Percentiles rank a stretch among this genome's conserved stretches.
Conservation (phyloP, 805 yeast species). For the Wickerhamiella sergipiensis region DNA sequence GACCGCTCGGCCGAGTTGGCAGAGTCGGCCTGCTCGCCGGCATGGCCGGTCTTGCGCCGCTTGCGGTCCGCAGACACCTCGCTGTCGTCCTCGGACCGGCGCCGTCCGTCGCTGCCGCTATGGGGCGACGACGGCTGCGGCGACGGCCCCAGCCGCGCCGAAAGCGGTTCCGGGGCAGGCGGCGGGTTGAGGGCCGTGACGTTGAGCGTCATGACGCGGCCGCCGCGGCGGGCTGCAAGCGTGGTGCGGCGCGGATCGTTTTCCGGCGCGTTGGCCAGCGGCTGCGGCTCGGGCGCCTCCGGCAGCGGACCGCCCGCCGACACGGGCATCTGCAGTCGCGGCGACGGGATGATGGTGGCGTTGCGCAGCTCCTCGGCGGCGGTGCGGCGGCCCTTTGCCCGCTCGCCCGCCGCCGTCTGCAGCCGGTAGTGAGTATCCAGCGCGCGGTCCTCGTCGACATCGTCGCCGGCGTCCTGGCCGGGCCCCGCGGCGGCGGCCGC, state of each 20-base stretch:
- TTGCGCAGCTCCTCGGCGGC: not conserved
- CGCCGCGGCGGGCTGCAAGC: slow-evolving; percentile 8
- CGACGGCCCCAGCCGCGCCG: not conserved
- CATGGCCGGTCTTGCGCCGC: not conserved
- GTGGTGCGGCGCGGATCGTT: not conserved
- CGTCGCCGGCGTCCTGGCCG: not conserved
- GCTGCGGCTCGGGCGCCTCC: not conserved
- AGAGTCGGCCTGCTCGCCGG: too few relatives aligned
- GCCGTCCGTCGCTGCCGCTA: not conserved
- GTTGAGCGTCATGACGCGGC: slow-evolving; percentile 6
- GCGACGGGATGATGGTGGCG: not conserved
- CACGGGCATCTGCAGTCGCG: not conserved
- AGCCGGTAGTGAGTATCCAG: not conserved
- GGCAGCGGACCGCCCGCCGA: not conserved
- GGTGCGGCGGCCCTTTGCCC: not conserved
- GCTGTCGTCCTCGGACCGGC: not conserved
- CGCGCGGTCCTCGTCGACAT: not conserved
- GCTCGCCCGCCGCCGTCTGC: not conserved
- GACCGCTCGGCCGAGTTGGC: too few relatives aligned
- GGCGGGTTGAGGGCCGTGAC: slow-evolving; percentile 4
- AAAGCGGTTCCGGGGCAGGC: not conserved
- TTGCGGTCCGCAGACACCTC: not conserved
- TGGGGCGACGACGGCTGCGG: not conserved
- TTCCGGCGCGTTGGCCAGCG: not conserved
- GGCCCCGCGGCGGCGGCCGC: not conserved